Evolutionary conservation across 169 alveolate genomes (phyloP).

Genomic region (Cystoisospora suis): DNA sequence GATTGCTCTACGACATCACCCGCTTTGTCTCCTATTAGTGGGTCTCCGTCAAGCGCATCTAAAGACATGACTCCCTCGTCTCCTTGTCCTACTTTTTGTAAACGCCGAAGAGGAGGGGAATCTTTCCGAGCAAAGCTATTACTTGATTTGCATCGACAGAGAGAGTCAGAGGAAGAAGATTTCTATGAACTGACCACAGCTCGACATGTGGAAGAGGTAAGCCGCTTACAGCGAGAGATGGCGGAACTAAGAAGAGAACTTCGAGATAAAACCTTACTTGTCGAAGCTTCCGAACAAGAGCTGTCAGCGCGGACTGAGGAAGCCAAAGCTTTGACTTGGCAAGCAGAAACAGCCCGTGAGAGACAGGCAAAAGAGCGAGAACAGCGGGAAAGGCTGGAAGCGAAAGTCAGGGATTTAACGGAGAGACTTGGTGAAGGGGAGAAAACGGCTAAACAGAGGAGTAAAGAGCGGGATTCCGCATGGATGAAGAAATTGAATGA

Average conservation of each 20-base stretch:
- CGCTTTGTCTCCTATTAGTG: no score
- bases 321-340: neutral
- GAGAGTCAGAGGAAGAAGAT: conserved; percentile 11
- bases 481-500: neutral
- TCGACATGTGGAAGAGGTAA: neutral
- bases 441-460: neutral
- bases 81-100: no score
- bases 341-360: no score
- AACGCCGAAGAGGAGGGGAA: no score
- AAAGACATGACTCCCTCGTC: no score
- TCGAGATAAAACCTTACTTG: neutral
- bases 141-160: neutral
- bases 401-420: neutral
- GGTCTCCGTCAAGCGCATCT: no score
- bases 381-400: neutral
- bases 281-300: neutral
- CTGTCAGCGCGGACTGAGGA: neutral
- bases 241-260: neutral
- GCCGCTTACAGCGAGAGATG: neutral
- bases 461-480: neutral
- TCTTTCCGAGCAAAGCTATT: neutral
- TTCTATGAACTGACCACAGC: neutral
- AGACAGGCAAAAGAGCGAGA: neutral
- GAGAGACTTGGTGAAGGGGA: neutral
- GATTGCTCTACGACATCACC: no score